These are phyloP conservation scores for Cercospora brassicicola DNA, from an alignment of 2,329 filamentous ascomycete genomes.

Conservation along the genomic window DNA sequence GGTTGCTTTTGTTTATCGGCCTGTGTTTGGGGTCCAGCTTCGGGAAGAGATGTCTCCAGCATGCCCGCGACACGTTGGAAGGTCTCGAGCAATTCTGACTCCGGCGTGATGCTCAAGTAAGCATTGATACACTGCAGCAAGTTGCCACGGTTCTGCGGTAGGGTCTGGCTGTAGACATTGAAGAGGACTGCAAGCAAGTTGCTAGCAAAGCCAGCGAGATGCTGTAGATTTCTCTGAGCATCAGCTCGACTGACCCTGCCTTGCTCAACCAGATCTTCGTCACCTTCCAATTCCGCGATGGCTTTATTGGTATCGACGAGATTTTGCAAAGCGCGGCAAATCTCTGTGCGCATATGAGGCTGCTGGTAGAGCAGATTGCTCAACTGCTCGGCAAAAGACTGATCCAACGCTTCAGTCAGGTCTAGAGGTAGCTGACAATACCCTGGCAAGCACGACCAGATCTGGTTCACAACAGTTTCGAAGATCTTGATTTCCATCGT, in stretches of 20 bases:
- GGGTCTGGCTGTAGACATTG: conserved; percentile 95
- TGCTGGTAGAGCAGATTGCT: conserved; percentile 93
- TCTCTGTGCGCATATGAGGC: conserved; percentile 77
- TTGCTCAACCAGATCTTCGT: conserved; percentile 72
- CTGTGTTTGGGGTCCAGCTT: conserved; percentile 62
- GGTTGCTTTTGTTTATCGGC: conserved; percentile 59
- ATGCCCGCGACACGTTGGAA: conserved; percentile 84
- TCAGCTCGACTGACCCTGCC: conserved; percentile 72
- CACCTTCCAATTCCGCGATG: conserved; percentile 67
- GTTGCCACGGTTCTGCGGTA: conserved; percentile 86
- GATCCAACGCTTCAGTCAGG: conserved; percentile 67
- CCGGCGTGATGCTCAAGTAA: conserved; percentile 72
- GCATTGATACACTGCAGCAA: conserved; percentile 94
- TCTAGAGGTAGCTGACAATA: conserved; percentile 94
- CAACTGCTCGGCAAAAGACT: conserved; percentile 82
- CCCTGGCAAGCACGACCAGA: conserved; percentile 89
- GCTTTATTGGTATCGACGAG: conserved; percentile 90
- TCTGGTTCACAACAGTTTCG: conserved; percentile 91
- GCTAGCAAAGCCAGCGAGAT: conserved; percentile 74
- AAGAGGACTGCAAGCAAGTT: conserved; percentile 96
- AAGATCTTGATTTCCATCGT: conserved; percentile 97
- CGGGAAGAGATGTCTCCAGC: conserved; percentile 70
- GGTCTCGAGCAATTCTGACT: conserved; percentile 75
- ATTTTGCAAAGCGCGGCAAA: conserved; percentile 82
- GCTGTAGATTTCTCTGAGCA: conserved; percentile 77